Conservation (phyloP, 192 early-diverging fungal species). For the Rhizophagus clarus region DNA sequence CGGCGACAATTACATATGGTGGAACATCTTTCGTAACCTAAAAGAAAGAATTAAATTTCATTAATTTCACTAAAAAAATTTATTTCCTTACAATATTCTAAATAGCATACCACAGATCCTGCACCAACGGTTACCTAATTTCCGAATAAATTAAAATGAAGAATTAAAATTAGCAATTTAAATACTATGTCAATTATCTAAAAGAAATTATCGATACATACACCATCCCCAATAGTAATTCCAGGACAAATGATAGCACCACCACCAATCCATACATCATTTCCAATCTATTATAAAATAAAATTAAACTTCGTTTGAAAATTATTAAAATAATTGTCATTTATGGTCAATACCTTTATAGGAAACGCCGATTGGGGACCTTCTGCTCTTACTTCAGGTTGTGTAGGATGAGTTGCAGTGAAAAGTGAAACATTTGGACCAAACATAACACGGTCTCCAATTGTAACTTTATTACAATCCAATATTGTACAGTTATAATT, state of each 20-base stretch:
- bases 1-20: conserved; percentile 73
- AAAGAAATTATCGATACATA: background rate
- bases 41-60: background rate
- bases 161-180: background rate
- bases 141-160: background rate
- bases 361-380: conserved; percentile 46
- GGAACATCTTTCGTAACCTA: conserved; percentile 83
- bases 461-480: conserved; percentile 70
- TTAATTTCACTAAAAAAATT: background rate
- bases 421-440: conserved; percentile 81
- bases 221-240: conserved; percentile 83
- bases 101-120: conserved; percentile 65
- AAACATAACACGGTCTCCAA: conserved; percentile 74
- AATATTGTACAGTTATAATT: conserved; percentile 77
- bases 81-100: background rate
- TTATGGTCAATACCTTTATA: conserved; percentile 34
- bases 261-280: conserved; percentile 90
- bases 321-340: too few relatives aligned
- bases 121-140: conserved; percentile 63
- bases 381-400: conserved; percentile 50
- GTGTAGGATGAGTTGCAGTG: conserved; percentile 72
- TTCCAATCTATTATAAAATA: conserved; percentile 61
- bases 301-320: background rate
- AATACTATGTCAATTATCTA: background rate
- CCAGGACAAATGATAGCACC: conserved; percentile 78